A percentile compares a stretch with the other conserved stretches of the same genome.
phyloP scores from a whole-genome alignment of 1,284 basidiomycete genomes.

The Sporisorium scitamineum region DNA sequence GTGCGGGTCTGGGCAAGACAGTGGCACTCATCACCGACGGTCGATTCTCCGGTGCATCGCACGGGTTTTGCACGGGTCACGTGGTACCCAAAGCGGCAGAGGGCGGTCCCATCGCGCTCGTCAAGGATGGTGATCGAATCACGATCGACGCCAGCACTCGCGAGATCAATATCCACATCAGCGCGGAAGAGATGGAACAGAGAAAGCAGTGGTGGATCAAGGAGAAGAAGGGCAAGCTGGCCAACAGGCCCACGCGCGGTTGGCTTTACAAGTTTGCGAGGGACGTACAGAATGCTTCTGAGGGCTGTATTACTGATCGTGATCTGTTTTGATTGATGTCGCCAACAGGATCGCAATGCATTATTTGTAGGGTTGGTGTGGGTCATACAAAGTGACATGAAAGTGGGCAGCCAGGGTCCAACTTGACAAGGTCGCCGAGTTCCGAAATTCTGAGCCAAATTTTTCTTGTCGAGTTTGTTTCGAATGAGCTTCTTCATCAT shows the following conservation, averaged over 20 bases:
- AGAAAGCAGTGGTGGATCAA: slow-evolving; percentile 40
- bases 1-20: slow-evolving; percentile 88
- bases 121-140: slow-evolving; percentile 86
- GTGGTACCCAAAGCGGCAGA: slow-evolving; percentile 91
- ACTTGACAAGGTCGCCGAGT: slow-evolving; percentile 7
- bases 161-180: slow-evolving; percentile 54
- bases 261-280: slow-evolving; percentile 52
- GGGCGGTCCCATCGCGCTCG: slow-evolving; percentile 89
- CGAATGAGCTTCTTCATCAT: too few species aligned
- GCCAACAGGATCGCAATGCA: slow-evolving; percentile 1
- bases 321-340: slow-evolving; percentile 44
- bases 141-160: slow-evolving; percentile 75
- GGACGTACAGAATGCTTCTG: slow-evolving; percentile 50
- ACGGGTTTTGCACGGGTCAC: slow-evolving; percentile 85
- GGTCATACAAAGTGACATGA: background rate
- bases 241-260: slow-evolving; percentile 44
- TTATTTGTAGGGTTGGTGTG: background rate
- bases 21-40: slow-evolving; percentile 96
- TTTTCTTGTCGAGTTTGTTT: slow-evolving; percentile 4
- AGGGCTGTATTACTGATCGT: slow-evolving; percentile 49
- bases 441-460: slow-evolving; percentile 20
- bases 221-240: slow-evolving; percentile 37
- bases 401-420: slow-evolving; percentile 17
- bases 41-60: slow-evolving; percentile 86
- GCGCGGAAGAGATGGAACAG: slow-evolving; percentile 21